A percentile compares a stretch with the other conserved stretches of the same genome.
Evolutionary conservation across 352 stramenopile species (phyloP).

Genomic region (Pythium apleroticum): DNA sequence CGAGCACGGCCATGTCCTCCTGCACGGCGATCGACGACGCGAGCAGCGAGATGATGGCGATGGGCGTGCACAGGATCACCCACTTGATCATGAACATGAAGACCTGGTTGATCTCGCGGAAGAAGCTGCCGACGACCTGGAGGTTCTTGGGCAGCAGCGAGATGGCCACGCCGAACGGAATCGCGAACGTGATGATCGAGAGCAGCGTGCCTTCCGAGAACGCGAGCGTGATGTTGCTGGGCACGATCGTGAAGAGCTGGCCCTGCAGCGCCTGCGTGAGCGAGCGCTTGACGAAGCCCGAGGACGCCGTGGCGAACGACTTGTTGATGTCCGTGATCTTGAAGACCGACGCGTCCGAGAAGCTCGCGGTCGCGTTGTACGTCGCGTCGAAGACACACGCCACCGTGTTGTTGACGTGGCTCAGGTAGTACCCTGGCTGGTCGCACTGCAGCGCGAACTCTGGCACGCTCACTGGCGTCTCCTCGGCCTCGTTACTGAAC

Average conservation of each 20-base stretch:
- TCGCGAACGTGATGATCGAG: constrained; percentile 38
- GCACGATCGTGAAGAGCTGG: constrained; percentile 26
- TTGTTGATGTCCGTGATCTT: constrained; percentile 27
- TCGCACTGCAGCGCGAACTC: constrained; percentile 25
- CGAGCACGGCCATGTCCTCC: constrained; percentile 29
- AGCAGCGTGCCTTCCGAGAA: constrained; percentile 34
- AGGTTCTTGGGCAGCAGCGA: constrained; percentile 19
- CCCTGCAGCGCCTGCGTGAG: constrained; percentile 24
- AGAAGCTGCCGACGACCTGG: constrained; percentile 27
- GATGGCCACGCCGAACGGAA: constrained; percentile 34
- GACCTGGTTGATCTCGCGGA: constrained; percentile 33
- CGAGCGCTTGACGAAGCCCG: constrained; percentile 12
- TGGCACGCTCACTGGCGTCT: neutral
- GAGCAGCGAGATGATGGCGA: constrained; percentile 40
- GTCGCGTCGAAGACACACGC: constrained; percentile 14
- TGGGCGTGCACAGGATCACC: constrained; percentile 40
- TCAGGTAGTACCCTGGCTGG: constrained; percentile 19
- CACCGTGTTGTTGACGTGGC: constrained; percentile 25
- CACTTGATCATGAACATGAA: constrained; percentile 40
- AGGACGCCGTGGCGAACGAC: constrained; percentile 10
- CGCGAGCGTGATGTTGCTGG: constrained; percentile 32
- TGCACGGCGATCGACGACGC: constrained; percentile 30
- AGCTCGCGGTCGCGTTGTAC: constrained; percentile 9
- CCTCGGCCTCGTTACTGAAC: constrained; percentile 19
- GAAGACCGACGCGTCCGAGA: constrained; percentile 23